These are phyloP conservation scores for Ziziphus jujuba DNA, from an alignment of 306 rosid species.

Conservation along the genomic window DNA sequence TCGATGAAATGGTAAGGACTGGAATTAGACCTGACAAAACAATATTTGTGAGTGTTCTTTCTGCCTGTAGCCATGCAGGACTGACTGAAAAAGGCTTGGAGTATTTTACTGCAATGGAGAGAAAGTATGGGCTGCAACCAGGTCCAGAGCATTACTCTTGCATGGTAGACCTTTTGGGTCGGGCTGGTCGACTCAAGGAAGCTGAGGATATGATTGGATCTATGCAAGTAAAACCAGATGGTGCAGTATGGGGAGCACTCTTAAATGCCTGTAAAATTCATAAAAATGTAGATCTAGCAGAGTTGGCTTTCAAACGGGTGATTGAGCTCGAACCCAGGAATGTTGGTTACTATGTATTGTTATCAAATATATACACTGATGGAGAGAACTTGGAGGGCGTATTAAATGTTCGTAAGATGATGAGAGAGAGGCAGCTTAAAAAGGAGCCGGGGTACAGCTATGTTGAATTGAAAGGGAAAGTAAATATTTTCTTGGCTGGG, in stretches of 20 bases:
- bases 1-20: constrained; percentile 56
- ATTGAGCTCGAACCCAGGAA: constrained; percentile 71
- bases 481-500: constrained; percentile 74
- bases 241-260: constrained; percentile 93
- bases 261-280: constrained; percentile 91
- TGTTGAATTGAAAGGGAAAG: constrained; percentile 61
- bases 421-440: constrained; percentile 65
- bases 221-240: constrained; percentile 72
- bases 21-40: constrained; percentile 73
- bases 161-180: constrained; percentile 85
- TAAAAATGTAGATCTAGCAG: constrained; percentile 65
- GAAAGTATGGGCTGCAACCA: constrained; percentile 50
- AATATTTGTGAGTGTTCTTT: constrained; percentile 66
- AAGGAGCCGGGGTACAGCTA: constrained; percentile 88
- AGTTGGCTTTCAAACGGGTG: constrained; percentile 61
- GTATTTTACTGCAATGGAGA: constrained; percentile 60
- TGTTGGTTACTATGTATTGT: constrained; percentile 78
- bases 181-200: constrained; percentile 73
- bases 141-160: constrained; percentile 85
- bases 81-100: constrained; percentile 66
- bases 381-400: constrained; percentile 61
- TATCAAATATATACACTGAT: constrained; percentile 73
- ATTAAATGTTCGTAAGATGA: constrained; percentile 63
- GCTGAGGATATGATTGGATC: constrained; percentile 60
- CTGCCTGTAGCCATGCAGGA: constrained; percentile 90